Evolutionary conservation across 352 stramenopile species (phyloP), one percentile per base, ranked within the genome.

Genomic region (Pythium chondricola): DNA sequence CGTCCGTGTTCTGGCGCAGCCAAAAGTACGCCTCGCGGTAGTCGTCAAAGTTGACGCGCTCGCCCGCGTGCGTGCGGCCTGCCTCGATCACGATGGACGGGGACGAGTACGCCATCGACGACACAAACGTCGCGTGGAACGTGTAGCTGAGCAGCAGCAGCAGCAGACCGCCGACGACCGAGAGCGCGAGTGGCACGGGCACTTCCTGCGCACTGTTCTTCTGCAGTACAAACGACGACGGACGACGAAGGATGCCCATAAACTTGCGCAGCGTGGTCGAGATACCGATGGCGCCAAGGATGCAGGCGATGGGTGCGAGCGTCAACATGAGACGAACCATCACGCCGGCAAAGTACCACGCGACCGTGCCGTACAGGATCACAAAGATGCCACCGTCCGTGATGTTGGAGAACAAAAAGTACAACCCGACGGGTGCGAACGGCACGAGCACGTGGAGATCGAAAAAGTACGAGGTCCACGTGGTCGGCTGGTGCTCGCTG

Each of bases 381-480:
- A 97, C 67, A 57, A 97, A 97, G 60, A 96, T 93, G 26, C 76
- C 82, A 37, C 73, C 87, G 53, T 97, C 88, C 10, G 71, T 93
- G 46, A 96, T 54, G 56, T 95, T 85, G 41, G 74, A 69, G 69
- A 97, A 96, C 17, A 95, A 65, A 42, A 95, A 90, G 57, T 93
- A 95, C 18, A 97, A 71, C 46, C 91, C 91, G 16, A 97, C 75
- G 0, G 90, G 91, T n/a, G 86, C 83, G 47, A 97, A 84, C 9
- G 82, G 88, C 46, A 96, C 85, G 11, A 96, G 68, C 48, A 96
- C 74, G 67, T 97, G 85, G 22, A 97, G 66, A 59, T 97, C 85
- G 57, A 96, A 93, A 63, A 95, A 97, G 78, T 96, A 97, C 37
- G 90, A 94, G 26, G 90, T 96, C 86, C 86, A 96, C 41, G 83